A percentile compares a stretch with the other conserved stretches of the same genome.
These are phyloP conservation scores for Trametes meyenii DNA, from an alignment of 768 basidiomycete species.

Conservation along the genomic window DNA sequence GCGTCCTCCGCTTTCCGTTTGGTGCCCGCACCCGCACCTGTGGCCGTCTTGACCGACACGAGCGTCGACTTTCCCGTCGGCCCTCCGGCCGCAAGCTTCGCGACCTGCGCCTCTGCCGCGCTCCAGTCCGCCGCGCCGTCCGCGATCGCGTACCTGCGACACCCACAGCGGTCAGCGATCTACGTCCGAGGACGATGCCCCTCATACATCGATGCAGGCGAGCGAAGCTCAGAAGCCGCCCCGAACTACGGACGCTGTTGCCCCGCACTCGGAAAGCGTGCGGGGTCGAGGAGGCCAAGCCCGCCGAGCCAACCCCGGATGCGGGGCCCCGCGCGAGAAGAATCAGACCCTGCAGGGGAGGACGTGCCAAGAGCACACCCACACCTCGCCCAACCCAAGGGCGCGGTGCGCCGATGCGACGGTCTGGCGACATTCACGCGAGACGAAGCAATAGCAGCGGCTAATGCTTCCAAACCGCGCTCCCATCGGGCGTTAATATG, in stretches of 20 bases:
- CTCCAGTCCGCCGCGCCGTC: slow-evolving; percentile 73
- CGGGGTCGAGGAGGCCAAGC: neutral
- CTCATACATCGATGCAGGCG: no score
- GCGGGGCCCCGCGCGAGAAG: slow-evolving; percentile 9
- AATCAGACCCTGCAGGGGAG: neutral
- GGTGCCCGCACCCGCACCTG: slow-evolving; percentile 40
- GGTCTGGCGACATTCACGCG: no score
- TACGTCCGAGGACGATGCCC: neutral
- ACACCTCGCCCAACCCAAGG: neutral
- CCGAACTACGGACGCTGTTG: no score
- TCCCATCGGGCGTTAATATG: neutral
- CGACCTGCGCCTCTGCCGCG: slow-evolving; percentile 72
- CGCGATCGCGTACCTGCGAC: slow-evolving; percentile 73
- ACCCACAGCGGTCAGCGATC: neutral
- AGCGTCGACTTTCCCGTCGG: slow-evolving; percentile 61
- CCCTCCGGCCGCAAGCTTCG: slow-evolving; percentile 44
- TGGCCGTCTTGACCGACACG: slow-evolving; percentile 67
- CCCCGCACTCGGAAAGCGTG: neutral
- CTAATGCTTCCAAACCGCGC: neutral
- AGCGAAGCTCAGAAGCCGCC: no score
- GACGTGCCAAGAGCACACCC: neutral
- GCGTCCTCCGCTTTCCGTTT: slow-evolving; percentile 62
- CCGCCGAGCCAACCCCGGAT: slow-evolving; percentile 3
- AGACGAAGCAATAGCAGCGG: no score
- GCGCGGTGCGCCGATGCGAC: no score